Conservation (phyloP, 106 monocot species). For the Dendrobium nobile region DNA sequence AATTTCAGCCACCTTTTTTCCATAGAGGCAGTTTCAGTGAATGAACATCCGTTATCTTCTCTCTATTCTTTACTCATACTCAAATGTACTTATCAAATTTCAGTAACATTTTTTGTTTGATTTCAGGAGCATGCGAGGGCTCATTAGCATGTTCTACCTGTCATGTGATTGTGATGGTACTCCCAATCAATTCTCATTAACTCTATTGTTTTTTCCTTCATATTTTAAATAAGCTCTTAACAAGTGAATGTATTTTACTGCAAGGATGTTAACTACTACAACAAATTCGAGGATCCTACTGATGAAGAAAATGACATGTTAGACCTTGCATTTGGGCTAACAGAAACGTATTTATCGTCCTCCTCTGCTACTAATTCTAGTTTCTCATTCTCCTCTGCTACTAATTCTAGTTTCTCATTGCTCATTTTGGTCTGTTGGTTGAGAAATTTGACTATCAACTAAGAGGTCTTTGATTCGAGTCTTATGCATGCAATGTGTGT, state of each 20-base stretch:
- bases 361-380: neutral
- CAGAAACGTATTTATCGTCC: constrained; percentile 43
- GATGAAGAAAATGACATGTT: constrained; percentile 98
- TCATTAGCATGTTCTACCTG: too few species aligned
- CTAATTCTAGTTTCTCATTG: neutral
- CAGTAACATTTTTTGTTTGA: too few species aligned
- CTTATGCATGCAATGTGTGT: too few species aligned
- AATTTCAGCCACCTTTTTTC: neutral
- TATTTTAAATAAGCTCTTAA: neutral
- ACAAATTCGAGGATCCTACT: constrained; percentile 85
- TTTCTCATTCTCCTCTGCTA: neutral
- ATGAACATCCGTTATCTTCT: neutral
- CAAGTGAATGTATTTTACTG: neutral
- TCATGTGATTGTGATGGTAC: constrained; percentile 90
- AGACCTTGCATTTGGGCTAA: constrained; percentile 94
- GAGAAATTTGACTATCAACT: too few species aligned
- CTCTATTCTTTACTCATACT: neutral
- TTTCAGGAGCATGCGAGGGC: too few species aligned
- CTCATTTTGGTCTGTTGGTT: too few species aligned
- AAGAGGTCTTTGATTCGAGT: too few species aligned
- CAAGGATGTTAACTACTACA: constrained; percentile 77
- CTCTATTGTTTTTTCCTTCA: neutral
- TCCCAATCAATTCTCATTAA: neutral
- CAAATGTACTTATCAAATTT: too few species aligned
- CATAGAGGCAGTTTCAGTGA: too few species aligned